These are phyloP conservation scores for Alternaria alternata DNA, from an alignment of 2,329 filamentous ascomycete genomes.

Conservation along the genomic window DNA sequence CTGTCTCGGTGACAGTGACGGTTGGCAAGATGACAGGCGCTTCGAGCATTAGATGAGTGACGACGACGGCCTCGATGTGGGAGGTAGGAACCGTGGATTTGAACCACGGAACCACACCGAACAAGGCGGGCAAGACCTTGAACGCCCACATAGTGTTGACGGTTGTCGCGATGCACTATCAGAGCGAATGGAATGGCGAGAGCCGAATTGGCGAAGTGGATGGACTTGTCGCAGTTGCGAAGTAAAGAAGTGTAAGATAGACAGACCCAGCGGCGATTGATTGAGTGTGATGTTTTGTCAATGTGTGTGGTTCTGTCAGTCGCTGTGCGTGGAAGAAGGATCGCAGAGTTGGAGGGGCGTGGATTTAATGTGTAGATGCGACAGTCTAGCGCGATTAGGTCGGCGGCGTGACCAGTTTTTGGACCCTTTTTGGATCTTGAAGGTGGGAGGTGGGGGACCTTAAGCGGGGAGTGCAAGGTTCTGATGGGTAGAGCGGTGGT, in stretches of 20 bases:
- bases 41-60: slow-evolving; percentile 1
- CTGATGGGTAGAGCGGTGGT: background rate
- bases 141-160: slow-evolving; percentile 4
- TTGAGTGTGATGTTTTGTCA: background rate
- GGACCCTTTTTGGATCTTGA: background rate
- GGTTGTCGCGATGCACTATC: background rate
- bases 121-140: slow-evolving; percentile 4
- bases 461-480: background rate
- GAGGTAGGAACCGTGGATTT: background rate
- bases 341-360: background rate
- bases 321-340: background rate
- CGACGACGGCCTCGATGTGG: background rate
- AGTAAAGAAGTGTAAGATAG: background rate
- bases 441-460: background rate
- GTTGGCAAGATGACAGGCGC: slow-evolving; percentile 8
- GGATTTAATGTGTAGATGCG: background rate
- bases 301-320: background rate
- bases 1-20: slow-evolving; percentile 8
- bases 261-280: background rate
- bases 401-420: background rate
- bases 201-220: background rate
- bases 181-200: background rate
- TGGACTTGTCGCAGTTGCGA: background rate
- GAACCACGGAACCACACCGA: background rate
- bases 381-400: background rate